Conservation (phyloP, 495 filamentous ascomycete genomes). For the Chlorociboria aeruginascens region DNA sequence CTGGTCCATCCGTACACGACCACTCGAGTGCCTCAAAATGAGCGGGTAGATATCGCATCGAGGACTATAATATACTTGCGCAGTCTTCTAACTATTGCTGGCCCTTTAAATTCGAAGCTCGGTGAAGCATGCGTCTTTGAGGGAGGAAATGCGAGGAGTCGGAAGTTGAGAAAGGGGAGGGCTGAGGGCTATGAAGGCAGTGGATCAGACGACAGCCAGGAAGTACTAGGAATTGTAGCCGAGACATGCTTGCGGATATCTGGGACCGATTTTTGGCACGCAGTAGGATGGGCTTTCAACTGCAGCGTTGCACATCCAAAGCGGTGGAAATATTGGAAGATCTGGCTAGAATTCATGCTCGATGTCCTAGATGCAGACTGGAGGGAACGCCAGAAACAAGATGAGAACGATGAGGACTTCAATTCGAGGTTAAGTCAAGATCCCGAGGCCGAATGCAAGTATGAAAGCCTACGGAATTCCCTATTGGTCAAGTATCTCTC, state of each 20-base stretch:
- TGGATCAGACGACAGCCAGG: slow-evolving; percentile 19
- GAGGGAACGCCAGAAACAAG: slow-evolving; percentile 35
- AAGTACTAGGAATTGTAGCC: slow-evolving; percentile 42
- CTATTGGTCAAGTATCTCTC: slow-evolving; percentile 14
- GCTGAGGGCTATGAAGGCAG: slow-evolving; percentile 12
- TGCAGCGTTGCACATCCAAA: slow-evolving; percentile 60
- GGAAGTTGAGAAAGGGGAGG: slow-evolving; percentile 18
- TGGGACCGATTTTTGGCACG: slow-evolving; percentile 78
- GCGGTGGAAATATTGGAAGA: slow-evolving; percentile 73
- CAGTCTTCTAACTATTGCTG: slow-evolving; percentile 38
- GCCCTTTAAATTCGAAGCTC: slow-evolving; percentile 36
- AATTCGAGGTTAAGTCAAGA: slow-evolving; percentile 7
- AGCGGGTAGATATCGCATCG: slow-evolving; percentile 40
- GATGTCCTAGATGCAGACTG: slow-evolving; percentile 69
- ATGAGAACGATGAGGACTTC: slow-evolving; percentile 20
- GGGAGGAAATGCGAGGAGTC: slow-evolving; percentile 27
- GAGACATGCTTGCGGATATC: slow-evolving; percentile 57
- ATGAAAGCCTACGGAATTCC: slow-evolving; percentile 17
- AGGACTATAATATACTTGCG: slow-evolving; percentile 46
- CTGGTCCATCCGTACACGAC: slow-evolving; percentile 17
- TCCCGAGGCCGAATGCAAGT: background rate
- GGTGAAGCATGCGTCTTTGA: slow-evolving; percentile 46
- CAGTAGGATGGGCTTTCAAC: slow-evolving; percentile 87
- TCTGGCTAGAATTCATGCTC: slow-evolving; percentile 73
- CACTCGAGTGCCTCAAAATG: slow-evolving; percentile 39